phyloP scores from a whole-genome alignment of 2,329 filamentous ascomycete species.

The Fusarium pininemorale region DNA sequence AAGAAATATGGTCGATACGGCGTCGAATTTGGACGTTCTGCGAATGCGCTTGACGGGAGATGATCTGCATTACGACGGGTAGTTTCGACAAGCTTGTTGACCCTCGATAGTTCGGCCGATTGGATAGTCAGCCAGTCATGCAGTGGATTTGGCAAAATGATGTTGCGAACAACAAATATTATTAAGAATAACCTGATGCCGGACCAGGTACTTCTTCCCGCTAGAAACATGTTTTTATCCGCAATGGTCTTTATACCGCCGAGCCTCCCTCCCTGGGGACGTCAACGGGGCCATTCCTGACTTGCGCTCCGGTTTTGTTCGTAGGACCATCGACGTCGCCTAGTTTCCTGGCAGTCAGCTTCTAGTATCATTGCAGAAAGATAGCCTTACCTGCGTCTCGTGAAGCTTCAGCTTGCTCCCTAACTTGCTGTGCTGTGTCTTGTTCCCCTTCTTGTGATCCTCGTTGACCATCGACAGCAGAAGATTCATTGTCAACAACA shows the following conservation, averaged over 20 bases:
- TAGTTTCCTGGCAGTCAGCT: background rate
- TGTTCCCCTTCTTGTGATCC: background rate
- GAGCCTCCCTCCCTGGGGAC: background rate
- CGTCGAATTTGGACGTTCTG: background rate
- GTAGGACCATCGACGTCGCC: rapidly evolving
- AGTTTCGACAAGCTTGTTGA: background rate
- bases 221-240: rapidly evolving
- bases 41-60: background rate
- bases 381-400: background rate
- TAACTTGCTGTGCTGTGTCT: background rate
- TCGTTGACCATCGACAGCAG: background rate
- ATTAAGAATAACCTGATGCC: background rate
- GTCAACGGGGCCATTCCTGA: background rate
- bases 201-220: no score
- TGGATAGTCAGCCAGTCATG: rapidly evolving
- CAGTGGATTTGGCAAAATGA: background rate
- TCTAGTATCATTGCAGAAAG: rapidly evolving
- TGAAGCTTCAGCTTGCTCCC: no score
- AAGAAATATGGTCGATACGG: no score
- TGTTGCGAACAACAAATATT: background rate
- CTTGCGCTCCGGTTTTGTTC: background rate
- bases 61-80: background rate
- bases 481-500: background rate
- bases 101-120: rapidly evolving
- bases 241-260: background rate